Evolutionary conservation across 1,139 yeast genomes (phyloP).

Genomic region (Geotrichum candidum): DNA sequence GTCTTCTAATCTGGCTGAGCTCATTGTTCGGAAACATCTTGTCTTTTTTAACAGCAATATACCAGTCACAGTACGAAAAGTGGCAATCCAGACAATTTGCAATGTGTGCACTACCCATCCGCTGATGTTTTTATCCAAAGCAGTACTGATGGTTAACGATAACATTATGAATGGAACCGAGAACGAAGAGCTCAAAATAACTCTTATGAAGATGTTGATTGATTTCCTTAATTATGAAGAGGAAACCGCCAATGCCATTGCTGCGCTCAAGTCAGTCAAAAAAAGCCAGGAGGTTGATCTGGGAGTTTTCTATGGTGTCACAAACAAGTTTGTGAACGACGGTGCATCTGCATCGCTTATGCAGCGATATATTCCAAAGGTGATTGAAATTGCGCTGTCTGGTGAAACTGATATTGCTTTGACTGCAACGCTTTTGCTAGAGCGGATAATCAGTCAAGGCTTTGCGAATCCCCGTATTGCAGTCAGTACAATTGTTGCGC

Average conservation of each 20-base stretch:
- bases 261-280: slow-evolving; percentile 33
- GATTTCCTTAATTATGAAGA: slow-evolving; percentile 43
- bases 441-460: slow-evolving; percentile 54
- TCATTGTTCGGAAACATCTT: slow-evolving; percentile 51
- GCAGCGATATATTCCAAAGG: slow-evolving; percentile 50
- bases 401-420: slow-evolving; percentile 44
- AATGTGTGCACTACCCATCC: slow-evolving; percentile 57
- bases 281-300: slow-evolving; percentile 39
- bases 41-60: slow-evolving; percentile 43
- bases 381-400: slow-evolving; percentile 46
- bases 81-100: slow-evolving; percentile 54
- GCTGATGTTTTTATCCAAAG: slow-evolving; percentile 46
- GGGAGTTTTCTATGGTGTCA: slow-evolving; percentile 51
- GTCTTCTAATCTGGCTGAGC: slow-evolving; percentile 48
- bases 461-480: slow-evolving; percentile 72
- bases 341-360: slow-evolving; percentile 68
- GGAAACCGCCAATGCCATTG: slow-evolving; percentile 43
- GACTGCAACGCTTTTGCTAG: slow-evolving; percentile 50
- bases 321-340: slow-evolving; percentile 48
- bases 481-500: slow-evolving; percentile 51
- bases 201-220: slow-evolving; percentile 50
- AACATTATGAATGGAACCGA: slow-evolving; percentile 37
- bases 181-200: slow-evolving; percentile 40
- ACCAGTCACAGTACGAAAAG: slow-evolving; percentile 38
- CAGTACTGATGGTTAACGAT: slow-evolving; percentile 51